Conservation (phyloP, 2,329 filamentous ascomycete species). For the Cadophora gregata region DNA sequence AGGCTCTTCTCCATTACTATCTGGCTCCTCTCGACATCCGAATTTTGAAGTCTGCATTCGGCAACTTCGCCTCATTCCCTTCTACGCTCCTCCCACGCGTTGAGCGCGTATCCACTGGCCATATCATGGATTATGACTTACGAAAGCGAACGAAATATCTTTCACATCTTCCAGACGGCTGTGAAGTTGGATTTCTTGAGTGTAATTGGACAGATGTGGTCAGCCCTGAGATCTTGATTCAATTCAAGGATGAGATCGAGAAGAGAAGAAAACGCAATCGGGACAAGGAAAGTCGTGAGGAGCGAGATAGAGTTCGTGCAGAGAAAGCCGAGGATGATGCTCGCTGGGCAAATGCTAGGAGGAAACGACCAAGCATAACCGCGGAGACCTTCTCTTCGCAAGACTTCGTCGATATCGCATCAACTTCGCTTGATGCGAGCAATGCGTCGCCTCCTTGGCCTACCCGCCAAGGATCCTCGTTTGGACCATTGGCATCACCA, state of each 20-base stretch:
- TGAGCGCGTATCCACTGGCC: slow-evolving; percentile 73
- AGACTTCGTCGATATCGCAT: slow-evolving; percentile 69
- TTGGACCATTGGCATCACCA: slow-evolving; percentile 74
- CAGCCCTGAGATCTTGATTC: slow-evolving; percentile 61
- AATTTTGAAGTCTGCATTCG: slow-evolving; percentile 74
- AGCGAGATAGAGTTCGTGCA: slow-evolving; percentile 71
- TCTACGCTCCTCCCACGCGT: slow-evolving; percentile 73
- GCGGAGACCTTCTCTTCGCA: slow-evolving; percentile 49
- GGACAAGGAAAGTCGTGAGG: slow-evolving; percentile 72
- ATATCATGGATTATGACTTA: slow-evolving; percentile 74
- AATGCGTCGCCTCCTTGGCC: slow-evolving; percentile 57
- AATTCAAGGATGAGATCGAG: slow-evolving; percentile 68
- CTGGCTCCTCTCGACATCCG: slow-evolving; percentile 75
- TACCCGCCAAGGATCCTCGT: slow-evolving; percentile 64
- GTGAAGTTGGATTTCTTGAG: slow-evolving; percentile 74
- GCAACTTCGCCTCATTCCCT: slow-evolving; percentile 69
- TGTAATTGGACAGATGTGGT: slow-evolving; percentile 79
- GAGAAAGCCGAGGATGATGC: slow-evolving; percentile 73
- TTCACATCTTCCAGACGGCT: slow-evolving; percentile 72
- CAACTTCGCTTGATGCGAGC: slow-evolving; percentile 53
- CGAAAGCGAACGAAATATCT: slow-evolving; percentile 74
- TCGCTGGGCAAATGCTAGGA: slow-evolving; percentile 63
- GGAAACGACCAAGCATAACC: slow-evolving; percentile 57
- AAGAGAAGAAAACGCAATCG: slow-evolving; percentile 66
- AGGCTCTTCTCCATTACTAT: slow-evolving; percentile 74